Conservation (phyloP, 352 stramenopile genomes). For the Aphanomyces stellatus region DNA sequence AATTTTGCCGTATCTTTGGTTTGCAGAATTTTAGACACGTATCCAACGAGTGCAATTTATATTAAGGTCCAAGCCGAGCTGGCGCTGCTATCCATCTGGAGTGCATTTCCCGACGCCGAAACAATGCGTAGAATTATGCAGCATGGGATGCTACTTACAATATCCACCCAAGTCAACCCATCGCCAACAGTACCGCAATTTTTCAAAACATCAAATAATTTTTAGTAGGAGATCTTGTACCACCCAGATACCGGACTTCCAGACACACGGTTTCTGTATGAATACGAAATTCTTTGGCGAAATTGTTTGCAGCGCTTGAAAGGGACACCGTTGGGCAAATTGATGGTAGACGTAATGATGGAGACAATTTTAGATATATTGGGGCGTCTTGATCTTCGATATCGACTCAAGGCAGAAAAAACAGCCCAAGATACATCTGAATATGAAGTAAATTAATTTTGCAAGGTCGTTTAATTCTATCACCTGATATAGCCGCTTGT, state of each 20-base stretch:
- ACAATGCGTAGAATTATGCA: constrained; percentile 45
- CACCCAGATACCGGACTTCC: constrained; percentile 64
- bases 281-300: constrained; percentile 63
- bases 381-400: constrained; percentile 50
- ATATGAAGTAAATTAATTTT: constrained; percentile 42
- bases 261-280: constrained; percentile 66
- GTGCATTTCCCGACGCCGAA: constrained; percentile 28
- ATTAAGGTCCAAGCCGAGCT: constrained; percentile 37
- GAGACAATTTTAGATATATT: constrained; percentile 41
- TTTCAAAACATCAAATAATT: neutral
- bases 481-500: constrained; percentile 37
- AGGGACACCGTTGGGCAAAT: constrained; percentile 23
- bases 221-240: constrained; percentile 40
- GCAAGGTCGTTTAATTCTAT: neutral
- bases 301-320: neutral
- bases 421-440: constrained; percentile 30
- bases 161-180: constrained; percentile 52
- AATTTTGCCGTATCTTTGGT: constrained; percentile 1
- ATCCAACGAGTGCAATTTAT: constrained; percentile 7
- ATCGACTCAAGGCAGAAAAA: constrained; percentile 47
- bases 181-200: constrained; percentile 29
- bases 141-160: constrained; percentile 50
- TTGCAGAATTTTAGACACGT: constrained; percentile 1
- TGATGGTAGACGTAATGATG: constrained; percentile 45
- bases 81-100: constrained; percentile 38